Evolutionary conservation across 257 asterid genomes (phyloP), one percentile per base, ranked within the genome.

Genomic region (Jacaranda copaia): DNA sequence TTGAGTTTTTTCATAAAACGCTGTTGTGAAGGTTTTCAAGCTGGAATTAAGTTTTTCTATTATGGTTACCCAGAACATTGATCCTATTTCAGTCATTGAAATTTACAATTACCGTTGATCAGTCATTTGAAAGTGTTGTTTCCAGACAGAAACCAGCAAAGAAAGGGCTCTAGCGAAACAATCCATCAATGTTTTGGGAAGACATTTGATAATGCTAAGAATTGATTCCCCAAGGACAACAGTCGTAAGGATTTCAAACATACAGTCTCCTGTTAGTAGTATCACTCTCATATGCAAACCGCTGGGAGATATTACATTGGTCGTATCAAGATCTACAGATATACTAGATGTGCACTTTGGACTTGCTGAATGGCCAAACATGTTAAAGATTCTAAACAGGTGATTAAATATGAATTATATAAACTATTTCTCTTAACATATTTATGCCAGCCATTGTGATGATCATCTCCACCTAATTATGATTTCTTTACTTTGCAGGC

Each of bases 181-280:
- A 40, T 81, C 77, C 56, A 81, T 90, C 74, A 64, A 77, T 43
- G 80, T 88, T n/a, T 77, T 68, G 70, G 92, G 90, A 79, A 83
- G 77, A 82, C 69, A 48, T 48, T 57, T 88, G 82, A n/a, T 40
- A 36, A 67, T 90, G 82, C 80, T 76, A 55, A 85, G 92, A 82
- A 80, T 88, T 19, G 96, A 90, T 76, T 69, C 74, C 46, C 96
- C 96, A 85, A 81, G 92, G 84, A 88, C 96, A 69, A 88, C 96
- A 42, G 73, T 63, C 4, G 81, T 83, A 42, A 84, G 96, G 77
- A 75, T 90, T 79, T 79, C 85, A 72, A 49, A 16, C 80, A 25
- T 39, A 48, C 13, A 3, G 11, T 42, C 5, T 40, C 7, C 4
- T 42, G 0, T 0, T 11, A 11, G 39, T 10, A 42, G 65, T 15